Evolutionary conservation across 2,329 filamentous ascomycete species (phyloP).

Genomic region (Botryosphaeria agaves): DNA sequence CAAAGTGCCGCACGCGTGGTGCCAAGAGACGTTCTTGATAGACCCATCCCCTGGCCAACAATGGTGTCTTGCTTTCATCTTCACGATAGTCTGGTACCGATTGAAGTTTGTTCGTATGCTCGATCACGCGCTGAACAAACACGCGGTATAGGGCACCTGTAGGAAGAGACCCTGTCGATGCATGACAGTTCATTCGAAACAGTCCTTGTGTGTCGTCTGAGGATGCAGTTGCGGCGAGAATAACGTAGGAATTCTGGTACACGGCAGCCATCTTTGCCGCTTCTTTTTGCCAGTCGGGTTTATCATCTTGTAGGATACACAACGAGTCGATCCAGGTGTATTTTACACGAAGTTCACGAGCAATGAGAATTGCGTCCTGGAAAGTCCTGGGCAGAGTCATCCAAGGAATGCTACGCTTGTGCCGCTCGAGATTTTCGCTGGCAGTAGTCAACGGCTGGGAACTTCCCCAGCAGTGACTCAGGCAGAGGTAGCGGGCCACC

Average conservation of each 20-base stretch:
- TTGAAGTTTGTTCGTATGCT: too few species aligned
- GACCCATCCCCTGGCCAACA: too few species aligned
- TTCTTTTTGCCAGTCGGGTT: neutral
- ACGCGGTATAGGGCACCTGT: too few species aligned
- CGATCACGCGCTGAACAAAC: too few species aligned
- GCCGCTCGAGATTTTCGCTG: neutral
- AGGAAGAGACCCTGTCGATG: too few species aligned
- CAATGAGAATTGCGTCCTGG: neutral
- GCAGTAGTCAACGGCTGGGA: neutral
- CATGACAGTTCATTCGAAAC: too few species aligned
- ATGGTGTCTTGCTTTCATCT: too few species aligned
- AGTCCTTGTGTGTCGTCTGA: neutral
- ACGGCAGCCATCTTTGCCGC: neutral
- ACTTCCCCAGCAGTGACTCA: neutral
- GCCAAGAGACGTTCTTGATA: too few species aligned
- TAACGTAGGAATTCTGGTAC: constrained; percentile 1
- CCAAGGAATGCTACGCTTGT: neutral
- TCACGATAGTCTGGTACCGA: too few species aligned
- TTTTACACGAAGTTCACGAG: neutral
- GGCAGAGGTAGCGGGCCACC: too few species aligned
- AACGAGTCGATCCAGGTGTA: neutral
- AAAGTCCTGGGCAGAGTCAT: neutral
- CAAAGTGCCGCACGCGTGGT: too few species aligned
- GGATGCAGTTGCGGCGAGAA: neutral
- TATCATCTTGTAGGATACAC: neutral